Evolutionary conservation across 2,329 filamentous ascomycete species (phyloP).

Genomic region (Neonectria magnoliae): DNA sequence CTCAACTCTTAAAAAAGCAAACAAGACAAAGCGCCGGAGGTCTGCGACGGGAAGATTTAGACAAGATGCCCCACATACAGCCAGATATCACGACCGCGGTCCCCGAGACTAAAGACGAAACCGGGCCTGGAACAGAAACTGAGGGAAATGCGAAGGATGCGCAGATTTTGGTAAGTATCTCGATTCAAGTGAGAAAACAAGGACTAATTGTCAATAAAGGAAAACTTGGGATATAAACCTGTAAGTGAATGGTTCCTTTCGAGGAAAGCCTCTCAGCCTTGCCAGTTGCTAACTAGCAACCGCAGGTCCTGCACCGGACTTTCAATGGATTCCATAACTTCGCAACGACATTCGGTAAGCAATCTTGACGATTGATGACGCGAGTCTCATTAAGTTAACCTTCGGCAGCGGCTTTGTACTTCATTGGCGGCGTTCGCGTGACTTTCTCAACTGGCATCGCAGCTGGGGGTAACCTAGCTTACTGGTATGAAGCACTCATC

Average conservation of each 20-base stretch:
- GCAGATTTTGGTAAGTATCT: conserved; percentile 15
- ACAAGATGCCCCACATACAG: not conserved
- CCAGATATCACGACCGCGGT: not conserved
- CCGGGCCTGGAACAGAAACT: conserved; percentile 1
- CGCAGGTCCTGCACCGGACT: conserved; percentile 64
- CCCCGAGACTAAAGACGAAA: not conserved
- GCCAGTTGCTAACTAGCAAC: not conserved
- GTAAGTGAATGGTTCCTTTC: conserved; percentile 17
- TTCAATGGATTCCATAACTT: conserved; percentile 69
- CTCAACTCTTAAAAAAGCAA: not conserved
- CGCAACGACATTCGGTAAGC: conserved; percentile 65
- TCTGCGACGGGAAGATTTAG: not conserved
- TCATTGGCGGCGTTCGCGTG: conserved; percentile 67
- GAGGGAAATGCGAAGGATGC: conserved; percentile 19
- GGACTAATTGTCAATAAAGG: conserved; percentile 8
- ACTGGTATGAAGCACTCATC: conserved; percentile 56
- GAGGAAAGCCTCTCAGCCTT: not conserved
- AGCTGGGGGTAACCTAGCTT: conserved; percentile 68
- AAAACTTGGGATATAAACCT: conserved; percentile 42
- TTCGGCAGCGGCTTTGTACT: conserved; percentile 67
- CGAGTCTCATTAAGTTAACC: not conserved
- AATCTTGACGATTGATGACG: conserved; percentile 18
- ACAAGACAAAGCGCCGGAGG: not conserved
- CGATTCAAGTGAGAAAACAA: not conserved
- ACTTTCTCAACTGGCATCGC: conserved; percentile 71